phyloP scores from a whole-genome alignment of 1,139 yeast genomes.

The Pichia sp. region DNA sequence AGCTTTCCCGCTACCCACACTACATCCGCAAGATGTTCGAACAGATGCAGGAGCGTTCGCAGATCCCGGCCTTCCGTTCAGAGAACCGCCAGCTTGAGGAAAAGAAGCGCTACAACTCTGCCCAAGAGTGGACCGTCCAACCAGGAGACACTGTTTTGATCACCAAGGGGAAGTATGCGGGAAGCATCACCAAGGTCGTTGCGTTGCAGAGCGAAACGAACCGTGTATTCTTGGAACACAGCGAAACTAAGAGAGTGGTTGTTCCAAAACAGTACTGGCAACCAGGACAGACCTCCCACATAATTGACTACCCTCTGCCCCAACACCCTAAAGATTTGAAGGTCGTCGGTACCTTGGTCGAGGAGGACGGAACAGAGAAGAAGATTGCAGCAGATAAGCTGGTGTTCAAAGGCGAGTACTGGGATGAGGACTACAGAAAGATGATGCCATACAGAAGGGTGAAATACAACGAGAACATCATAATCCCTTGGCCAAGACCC shows the following conservation, averaged over 20 bases:
- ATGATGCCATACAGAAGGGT: slow-evolving; percentile 78
- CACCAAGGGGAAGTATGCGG: slow-evolving; percentile 64
- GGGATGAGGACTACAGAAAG: slow-evolving; percentile 68
- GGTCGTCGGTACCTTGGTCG: slow-evolving; percentile 72
- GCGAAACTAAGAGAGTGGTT: slow-evolving; percentile 49
- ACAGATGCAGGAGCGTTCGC: slow-evolving; percentile 27
- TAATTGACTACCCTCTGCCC: slow-evolving; percentile 52
- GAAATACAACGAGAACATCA: slow-evolving; percentile 57
- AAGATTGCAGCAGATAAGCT: slow-evolving; percentile 78
- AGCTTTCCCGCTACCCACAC: slow-evolving; percentile 31
- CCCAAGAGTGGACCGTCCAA: slow-evolving; percentile 47
- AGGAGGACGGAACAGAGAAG: slow-evolving; percentile 52
- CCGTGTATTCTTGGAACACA: slow-evolving; percentile 51
- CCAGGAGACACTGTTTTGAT: slow-evolving; percentile 67
- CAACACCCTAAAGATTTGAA: slow-evolving; percentile 63
- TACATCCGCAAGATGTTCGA: slow-evolving; percentile 28
- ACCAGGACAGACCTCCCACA: slow-evolving; percentile 68
- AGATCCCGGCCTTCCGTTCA: slow-evolving; percentile 31
- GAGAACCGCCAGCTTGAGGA: slow-evolving; percentile 34
- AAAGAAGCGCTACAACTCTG: slow-evolving; percentile 37
- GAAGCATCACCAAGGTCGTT: slow-evolving; percentile 61
- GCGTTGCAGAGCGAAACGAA: slow-evolving; percentile 47
- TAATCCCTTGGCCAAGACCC: slow-evolving; percentile 91
- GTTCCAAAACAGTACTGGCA: slow-evolving; percentile 73
- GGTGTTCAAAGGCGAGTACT: slow-evolving; percentile 61